A percentile compares a stretch with the other conserved stretches of the same genome.
Evolutionary conservation across 2,329 filamentous ascomycete genomes (phyloP).

Genomic region (Fusarium sp.): DNA sequence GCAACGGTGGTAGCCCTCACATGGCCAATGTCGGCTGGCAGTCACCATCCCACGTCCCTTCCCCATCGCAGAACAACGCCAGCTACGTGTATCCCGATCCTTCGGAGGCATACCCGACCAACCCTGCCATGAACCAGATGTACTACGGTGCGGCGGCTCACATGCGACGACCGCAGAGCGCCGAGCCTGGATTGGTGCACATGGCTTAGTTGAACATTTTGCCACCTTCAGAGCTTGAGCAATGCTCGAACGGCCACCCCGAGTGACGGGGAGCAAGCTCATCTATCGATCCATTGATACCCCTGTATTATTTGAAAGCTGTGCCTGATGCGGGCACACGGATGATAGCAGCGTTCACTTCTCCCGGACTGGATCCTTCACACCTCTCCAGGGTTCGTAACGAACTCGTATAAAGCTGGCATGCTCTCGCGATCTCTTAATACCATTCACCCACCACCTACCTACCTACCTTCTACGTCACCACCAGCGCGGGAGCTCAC

Average conservation of each 20-base stretch:
- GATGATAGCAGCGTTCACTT: slow-evolving; percentile 32
- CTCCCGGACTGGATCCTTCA: slow-evolving; percentile 31
- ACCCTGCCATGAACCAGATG: slow-evolving; percentile 71
- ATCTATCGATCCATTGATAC: slow-evolving; percentile 29
- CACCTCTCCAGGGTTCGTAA: slow-evolving; percentile 21
- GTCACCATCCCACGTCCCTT: slow-evolving; percentile 79
- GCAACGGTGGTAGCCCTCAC: slow-evolving; percentile 86
- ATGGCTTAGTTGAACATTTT: slow-evolving; percentile 49
- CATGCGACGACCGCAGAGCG: slow-evolving; percentile 79
- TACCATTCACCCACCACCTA: slow-evolving; percentile 18
- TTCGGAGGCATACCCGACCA: slow-evolving; percentile 71
- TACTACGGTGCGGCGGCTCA: slow-evolving; percentile 75
- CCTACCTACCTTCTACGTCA: not conserved
- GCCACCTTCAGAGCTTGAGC: slow-evolving; percentile 19
- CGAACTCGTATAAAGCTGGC: slow-evolving; percentile 29
- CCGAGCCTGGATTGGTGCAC: slow-evolving; percentile 68
- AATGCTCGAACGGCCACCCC: slow-evolving; percentile 1
- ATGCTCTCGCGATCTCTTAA: slow-evolving; percentile 36
- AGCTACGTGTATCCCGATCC: slow-evolving; percentile 86
- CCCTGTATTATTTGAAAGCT: slow-evolving; percentile 33
- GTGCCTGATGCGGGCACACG: slow-evolving; percentile 21
- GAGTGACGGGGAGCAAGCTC: slow-evolving; percentile 19
- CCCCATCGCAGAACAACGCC: slow-evolving; percentile 74
- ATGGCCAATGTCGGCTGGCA: slow-evolving; percentile 86
- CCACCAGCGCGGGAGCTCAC: slow-evolving; percentile 26